Percentiles rank a stretch among this genome's conserved stretches.
Evolutionary conservation across 768 basidiomycete species (phyloP).

Genomic region (Boletus rubescentipes): DNA sequence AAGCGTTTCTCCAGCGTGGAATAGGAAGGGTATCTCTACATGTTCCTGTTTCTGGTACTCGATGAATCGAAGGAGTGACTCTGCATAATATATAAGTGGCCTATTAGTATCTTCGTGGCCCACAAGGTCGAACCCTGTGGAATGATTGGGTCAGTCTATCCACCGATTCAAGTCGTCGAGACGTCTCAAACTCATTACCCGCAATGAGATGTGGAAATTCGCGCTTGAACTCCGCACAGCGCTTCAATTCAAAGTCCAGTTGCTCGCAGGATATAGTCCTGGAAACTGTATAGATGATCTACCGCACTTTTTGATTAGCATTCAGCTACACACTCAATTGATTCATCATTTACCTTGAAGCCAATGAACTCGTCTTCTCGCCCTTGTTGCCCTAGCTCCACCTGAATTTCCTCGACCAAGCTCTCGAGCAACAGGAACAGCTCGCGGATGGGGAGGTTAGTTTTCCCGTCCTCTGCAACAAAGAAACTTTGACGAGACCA

Average conservation of each 20-base stretch:
- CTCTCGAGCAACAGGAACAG: conserved; percentile 36
- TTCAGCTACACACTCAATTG: not conserved
- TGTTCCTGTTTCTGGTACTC: conserved; percentile 27
- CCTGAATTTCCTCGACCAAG: conserved; percentile 37
- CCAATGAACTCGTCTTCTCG: conserved; percentile 43
- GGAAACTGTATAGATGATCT: conserved; percentile 46
- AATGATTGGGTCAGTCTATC: not conserved
- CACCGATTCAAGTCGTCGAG: not conserved
- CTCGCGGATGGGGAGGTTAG: conserved; percentile 37
- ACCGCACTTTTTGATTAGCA: not conserved
- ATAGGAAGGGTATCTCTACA: conserved; percentile 43
- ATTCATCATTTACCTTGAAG: conserved; percentile 33
- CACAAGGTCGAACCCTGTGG: conserved; percentile 48
- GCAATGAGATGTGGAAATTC: conserved; percentile 47
- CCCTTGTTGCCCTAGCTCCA: conserved; percentile 34
- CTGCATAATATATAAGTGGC: conserved; percentile 39
- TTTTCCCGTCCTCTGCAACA: conserved; percentile 36
- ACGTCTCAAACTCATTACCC: conserved; percentile 23
- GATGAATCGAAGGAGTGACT: conserved; percentile 39
- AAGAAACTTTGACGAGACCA: conserved; percentile 36
- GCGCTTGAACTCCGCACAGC: conserved; percentile 43
- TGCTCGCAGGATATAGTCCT: conserved; percentile 37
- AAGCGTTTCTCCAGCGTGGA: conserved; percentile 51
- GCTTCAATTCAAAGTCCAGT: conserved; percentile 43
- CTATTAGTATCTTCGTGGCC: conserved; percentile 53